These are phyloP conservation scores for Entelexis sorbosivorans DNA, from an alignment of 1,139 yeast genomes.

Conservation along the genomic window DNA sequence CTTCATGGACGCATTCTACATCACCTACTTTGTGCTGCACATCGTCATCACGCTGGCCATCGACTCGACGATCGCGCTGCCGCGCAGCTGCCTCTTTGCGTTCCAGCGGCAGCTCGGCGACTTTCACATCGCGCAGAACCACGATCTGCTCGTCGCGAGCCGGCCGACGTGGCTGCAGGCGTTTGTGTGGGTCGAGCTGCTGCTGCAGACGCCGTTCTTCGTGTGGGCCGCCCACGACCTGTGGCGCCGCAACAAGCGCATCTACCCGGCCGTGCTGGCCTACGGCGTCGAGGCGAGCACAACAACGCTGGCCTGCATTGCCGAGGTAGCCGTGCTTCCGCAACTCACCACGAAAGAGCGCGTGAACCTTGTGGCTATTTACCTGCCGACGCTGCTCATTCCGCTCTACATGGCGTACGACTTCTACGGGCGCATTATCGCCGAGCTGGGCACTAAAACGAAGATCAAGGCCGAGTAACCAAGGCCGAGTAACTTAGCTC, in stretches of 20 bases:
- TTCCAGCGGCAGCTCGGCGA: constrained; percentile 42
- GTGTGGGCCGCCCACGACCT: constrained; percentile 33
- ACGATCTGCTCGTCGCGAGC: constrained; percentile 53
- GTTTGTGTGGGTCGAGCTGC: constrained; percentile 60
- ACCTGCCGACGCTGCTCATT: constrained; percentile 56
- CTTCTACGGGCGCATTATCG: constrained; percentile 27
- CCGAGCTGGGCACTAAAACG: neutral
- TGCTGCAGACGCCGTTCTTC: constrained; percentile 72
- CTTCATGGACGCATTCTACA: constrained; percentile 40
- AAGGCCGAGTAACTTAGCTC: too few species aligned
- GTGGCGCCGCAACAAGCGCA: constrained; percentile 24
- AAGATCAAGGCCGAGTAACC: constrained; percentile 9
- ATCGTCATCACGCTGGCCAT: constrained; percentile 63
- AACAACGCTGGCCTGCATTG: constrained; percentile 56
- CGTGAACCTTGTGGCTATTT: constrained; percentile 40
- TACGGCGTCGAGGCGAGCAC: constrained; percentile 70
- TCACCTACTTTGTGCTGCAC: constrained; percentile 41
- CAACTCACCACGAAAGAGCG: constrained; percentile 29
- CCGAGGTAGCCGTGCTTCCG: constrained; percentile 28
- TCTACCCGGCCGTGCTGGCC: constrained; percentile 44
- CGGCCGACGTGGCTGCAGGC: constrained; percentile 59
- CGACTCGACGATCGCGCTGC: constrained; percentile 64
- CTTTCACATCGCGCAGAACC: constrained; percentile 52
- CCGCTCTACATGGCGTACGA: constrained; percentile 51
- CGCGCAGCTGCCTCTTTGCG: constrained; percentile 38